Conservation (phyloP, 768 basidiomycete species). For the Pulveroboletus ravenelii region DNA sequence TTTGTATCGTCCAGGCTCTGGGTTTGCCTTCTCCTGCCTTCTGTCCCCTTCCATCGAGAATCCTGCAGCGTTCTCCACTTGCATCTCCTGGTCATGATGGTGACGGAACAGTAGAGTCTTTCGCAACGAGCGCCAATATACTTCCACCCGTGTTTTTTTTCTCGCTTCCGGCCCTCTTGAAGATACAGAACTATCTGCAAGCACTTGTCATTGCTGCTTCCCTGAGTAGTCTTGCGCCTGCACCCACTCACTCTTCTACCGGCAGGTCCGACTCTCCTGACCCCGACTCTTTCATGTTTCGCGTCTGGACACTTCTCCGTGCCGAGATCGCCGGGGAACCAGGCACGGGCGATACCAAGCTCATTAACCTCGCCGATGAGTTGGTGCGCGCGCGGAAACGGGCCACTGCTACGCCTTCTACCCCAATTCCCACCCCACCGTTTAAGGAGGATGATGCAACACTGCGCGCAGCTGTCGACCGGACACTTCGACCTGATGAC, state of each 20-base stretch:
- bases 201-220: constrained; percentile 63
- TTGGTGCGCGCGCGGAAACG: constrained; percentile 51
- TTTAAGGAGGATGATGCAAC: constrained; percentile 43
- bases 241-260: constrained; percentile 5
- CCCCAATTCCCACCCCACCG: constrained; percentile 2
- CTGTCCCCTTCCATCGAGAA: constrained; percentile 28
- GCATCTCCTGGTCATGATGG: neutral
- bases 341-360: constrained; percentile 42
- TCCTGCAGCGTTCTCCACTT: constrained; percentile 7
- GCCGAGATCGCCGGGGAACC: constrained; percentile 44
- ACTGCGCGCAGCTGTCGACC: constrained; percentile 57
- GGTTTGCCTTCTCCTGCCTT: constrained; percentile 38
- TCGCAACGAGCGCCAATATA: constrained; percentile 29
- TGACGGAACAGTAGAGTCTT: neutral
- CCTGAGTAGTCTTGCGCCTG: constrained; percentile 49
- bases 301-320: constrained; percentile 62
- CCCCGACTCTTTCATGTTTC: constrained; percentile 44
- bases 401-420: neutral
- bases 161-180: constrained; percentile 46
- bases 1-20: constrained; percentile 44
- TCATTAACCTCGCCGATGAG: constrained; percentile 71
- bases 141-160: constrained; percentile 70
- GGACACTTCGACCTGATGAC: constrained; percentile 56
- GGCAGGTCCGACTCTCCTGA: constrained; percentile 7
- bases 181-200: constrained; percentile 66